Base-by-base conservation (phyloP, 2,329 filamentous ascomycete genomes). In the Claviceps citrina region DNA sequence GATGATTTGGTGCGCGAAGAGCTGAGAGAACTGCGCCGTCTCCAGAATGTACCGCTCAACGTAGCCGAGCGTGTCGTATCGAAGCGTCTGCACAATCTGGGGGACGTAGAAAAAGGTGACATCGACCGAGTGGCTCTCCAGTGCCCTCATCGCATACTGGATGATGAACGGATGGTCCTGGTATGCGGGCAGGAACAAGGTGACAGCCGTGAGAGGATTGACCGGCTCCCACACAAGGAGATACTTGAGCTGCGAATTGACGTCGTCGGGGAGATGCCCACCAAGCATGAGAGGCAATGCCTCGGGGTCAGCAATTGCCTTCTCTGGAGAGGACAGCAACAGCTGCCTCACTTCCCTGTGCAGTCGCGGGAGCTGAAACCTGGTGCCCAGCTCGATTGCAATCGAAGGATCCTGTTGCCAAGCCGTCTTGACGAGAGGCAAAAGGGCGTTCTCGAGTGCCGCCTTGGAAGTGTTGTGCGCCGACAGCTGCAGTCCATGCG, bases 31-130 rank as follows among this genome's bases (percentile, higher is more conserved):
- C 51, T 93, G 89, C 1, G 87, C 91, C 1, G 93, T 95, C 63
- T 99, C 91, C 13, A 96, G 70, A 41, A 98, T 96, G 55, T 95
- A 98, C 33, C 89, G 76, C 60, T 95, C 86, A 2, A 95, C 87
- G 54, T 98, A 98, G 41, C 91, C 91, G 19, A 98, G 68, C 10
- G 73, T 74, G 66, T 99, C 91, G 52, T 96, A 95, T 40, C 91
- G 81, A 32, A 99, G 71, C 32, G 84, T 82, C 58, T 99, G 91
- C 12, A 98, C 91, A 50, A 98, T 93, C 57, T 99, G 91, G 6
- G 93, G 91, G 3, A 99, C 91, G 54, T 95, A 96, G 62, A 96
- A 98, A 68, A 99, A 98, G 0, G 89, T 94, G 16, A 96, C 78
- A 55, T 96, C 91, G n/a, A 95, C 80, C 0, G 86, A 81, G 54